Percentiles rank a stretch among this genome's conserved stretches.
phyloP scores from a whole-genome alignment of 2,329 filamentous ascomycete species.

The Cucurbitaria berberidis region DNA sequence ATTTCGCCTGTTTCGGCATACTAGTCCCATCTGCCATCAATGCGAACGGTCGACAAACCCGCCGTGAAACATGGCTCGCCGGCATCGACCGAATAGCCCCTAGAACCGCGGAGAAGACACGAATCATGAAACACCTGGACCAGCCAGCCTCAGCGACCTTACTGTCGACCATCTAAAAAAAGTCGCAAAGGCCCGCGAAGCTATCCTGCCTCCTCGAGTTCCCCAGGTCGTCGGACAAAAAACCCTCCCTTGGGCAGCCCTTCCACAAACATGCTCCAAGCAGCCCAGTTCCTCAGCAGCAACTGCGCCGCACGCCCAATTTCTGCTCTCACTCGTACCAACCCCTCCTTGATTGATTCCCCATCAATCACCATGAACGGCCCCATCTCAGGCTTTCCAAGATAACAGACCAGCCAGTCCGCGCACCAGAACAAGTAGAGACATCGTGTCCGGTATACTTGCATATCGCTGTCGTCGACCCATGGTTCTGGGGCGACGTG shows the following conservation, averaged over 20 bases:
- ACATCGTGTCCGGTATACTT: slow-evolving; percentile 11
- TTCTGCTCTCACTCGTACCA: neutral
- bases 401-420: slow-evolving; percentile 16
- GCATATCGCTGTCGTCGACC: slow-evolving; percentile 9
- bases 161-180: neutral
- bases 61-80: neutral
- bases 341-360: neutral
- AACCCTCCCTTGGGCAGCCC: slow-evolving; percentile 11
- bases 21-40: neutral
- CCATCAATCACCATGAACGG: slow-evolving; percentile 5
- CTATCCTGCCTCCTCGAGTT: neutral
- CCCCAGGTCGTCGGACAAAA: neutral
- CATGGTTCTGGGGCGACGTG: neutral
- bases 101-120: neutral
- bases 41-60: neutral
- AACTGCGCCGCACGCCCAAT: neutral
- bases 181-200: neutral
- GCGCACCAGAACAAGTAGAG: slow-evolving; percentile 22
- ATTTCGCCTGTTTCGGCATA: neutral
- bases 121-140: too few relatives aligned
- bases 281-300: slow-evolving; percentile 21
- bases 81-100: neutral
- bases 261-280: slow-evolving; percentile 21
- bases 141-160: too few relatives aligned
- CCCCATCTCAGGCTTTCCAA: slow-evolving; percentile 2